Base-by-base conservation (phyloP, 306 rosid species). In the Acacia crassicarpa region DNA sequence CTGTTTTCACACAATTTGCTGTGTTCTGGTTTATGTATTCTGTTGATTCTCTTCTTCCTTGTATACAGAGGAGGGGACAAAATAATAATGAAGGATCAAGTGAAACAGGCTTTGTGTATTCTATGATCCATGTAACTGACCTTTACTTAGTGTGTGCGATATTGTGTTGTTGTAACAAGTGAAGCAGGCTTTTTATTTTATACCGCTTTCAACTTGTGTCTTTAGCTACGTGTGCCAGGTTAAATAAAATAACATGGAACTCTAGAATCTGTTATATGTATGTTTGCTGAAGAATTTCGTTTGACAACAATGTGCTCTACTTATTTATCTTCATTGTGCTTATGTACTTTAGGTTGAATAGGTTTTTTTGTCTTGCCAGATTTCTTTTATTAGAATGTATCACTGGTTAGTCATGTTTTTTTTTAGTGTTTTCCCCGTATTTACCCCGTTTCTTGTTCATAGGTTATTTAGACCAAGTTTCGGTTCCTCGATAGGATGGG, bases 1-100 rank as follows among this genome's bases (percentile, higher is more conserved):
- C 73, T 20, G 15, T 40, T 67, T 32, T 65, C n/a, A 17, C 13
- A 67, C 72, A 68, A 74, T 74, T 78, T 44, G 43, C 77, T 70
- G 49, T 56, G 59, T 79, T 75, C 77, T 82, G 80, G 85, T 83
- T 56, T 63, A 74, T 75, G 85, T 56, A 71, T 73, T 66, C 49
- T 81, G 58, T 86, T 74, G 51, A 67, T 59, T 83, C 79, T 62
- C 74, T 69, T 72, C 54, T 41, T 63, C 80, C 70, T 19, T 83
- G 45, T 73, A 49, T 70, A 79, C 65, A 53, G 71, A 43, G 78
- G 78, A 61, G 35, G 71, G 71, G 44, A 56, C 69, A 25, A 17
- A 17, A 66, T 62, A 62, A 16, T 23, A 48, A 40, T 35, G 65
- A 68, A 48, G 54, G 54, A 51, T 75, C 65, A 35, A 38, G 17